phyloP scores from a whole-genome alignment of 306 rosid species.

The Rosa chinensis region DNA sequence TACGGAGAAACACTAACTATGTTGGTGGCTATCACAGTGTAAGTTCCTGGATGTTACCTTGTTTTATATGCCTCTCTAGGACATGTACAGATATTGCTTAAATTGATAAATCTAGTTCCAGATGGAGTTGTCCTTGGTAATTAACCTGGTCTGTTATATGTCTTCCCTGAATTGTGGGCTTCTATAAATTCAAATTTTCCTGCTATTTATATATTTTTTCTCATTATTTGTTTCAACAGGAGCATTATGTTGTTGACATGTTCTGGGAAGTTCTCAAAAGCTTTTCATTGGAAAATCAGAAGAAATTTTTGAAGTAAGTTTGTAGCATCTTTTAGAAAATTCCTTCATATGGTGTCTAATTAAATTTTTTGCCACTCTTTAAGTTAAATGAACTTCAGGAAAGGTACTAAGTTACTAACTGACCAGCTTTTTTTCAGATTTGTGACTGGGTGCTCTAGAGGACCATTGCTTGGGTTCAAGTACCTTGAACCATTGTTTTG shows the following conservation, averaged over 20 bases:
- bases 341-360: background rate
- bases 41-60: conserved; percentile 31
- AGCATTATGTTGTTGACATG: conserved; percentile 83
- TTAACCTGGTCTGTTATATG: background rate
- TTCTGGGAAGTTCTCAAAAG: conserved; percentile 94
- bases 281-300: conserved; percentile 82
- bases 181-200: background rate
- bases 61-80: background rate
- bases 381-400: conserved; percentile 7
- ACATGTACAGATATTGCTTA: background rate
- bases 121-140: background rate
- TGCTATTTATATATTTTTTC: background rate
- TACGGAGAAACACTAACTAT: conserved; percentile 75
- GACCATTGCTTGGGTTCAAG: conserved; percentile 92
- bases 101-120: background rate
- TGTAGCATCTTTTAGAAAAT: conserved; percentile 2
- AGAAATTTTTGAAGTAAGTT: conserved; percentile 90
- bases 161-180: background rate
- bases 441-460: conserved; percentile 98
- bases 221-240: conserved; percentile 46
- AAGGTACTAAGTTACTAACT: conserved; percentile 28
- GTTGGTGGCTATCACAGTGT: conserved; percentile 88
- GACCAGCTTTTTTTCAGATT: conserved; percentile 50
- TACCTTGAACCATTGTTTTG: conserved; percentile 90
- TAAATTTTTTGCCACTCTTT: background rate